Percentiles rank a stretch among this genome's conserved stretches.
These are phyloP conservation scores for Passiflora organensis DNA, from an alignment of 345 rosid genomes.

Conservation along the genomic window DNA sequence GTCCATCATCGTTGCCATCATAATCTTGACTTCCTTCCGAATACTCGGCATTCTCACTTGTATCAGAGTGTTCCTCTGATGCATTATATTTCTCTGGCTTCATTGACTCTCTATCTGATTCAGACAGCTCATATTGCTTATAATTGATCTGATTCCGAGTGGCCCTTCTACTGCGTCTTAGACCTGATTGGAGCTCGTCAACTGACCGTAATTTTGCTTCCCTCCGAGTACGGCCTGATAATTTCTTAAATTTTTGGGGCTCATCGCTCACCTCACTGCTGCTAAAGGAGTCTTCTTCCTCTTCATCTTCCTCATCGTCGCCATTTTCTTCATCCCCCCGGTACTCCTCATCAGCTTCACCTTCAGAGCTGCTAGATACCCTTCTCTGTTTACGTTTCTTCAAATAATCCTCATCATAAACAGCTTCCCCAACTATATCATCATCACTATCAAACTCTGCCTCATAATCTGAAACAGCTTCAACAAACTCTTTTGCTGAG, in stretches of 20 bases:
- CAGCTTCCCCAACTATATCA: constrained; percentile 98
- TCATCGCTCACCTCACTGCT: constrained; percentile 79
- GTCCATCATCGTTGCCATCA: constrained; percentile 44
- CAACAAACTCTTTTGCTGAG: constrained; percentile 72
- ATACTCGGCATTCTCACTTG: constrained; percentile 54
- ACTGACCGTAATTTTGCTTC: constrained; percentile 72
- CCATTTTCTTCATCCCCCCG: constrained; percentile 83
- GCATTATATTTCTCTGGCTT: constrained; percentile 49
- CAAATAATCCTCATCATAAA: constrained; percentile 94
- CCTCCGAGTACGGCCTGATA: constrained; percentile 63
- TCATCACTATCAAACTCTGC: constrained; percentile 86
- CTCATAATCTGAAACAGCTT: constrained; percentile 85
- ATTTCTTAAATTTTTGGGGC: constrained; percentile 59
- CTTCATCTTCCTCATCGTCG: constrained; percentile 81
- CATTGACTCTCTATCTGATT: constrained; percentile 68
- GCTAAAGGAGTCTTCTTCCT: constrained; percentile 78
- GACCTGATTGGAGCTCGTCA: constrained; percentile 68
- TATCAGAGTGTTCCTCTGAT: constrained; percentile 53
- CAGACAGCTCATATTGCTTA: constrained; percentile 74
- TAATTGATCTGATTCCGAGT: constrained; percentile 70
- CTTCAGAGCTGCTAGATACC: constrained; percentile 88
- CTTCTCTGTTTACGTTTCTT: constrained; percentile 73
- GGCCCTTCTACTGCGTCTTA: constrained; percentile 93
- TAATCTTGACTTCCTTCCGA: constrained; percentile 60
- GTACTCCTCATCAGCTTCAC: constrained; percentile 72